Conservation (phyloP, 1,139 yeast genomes). For the Geotrichum armillariae region DNA sequence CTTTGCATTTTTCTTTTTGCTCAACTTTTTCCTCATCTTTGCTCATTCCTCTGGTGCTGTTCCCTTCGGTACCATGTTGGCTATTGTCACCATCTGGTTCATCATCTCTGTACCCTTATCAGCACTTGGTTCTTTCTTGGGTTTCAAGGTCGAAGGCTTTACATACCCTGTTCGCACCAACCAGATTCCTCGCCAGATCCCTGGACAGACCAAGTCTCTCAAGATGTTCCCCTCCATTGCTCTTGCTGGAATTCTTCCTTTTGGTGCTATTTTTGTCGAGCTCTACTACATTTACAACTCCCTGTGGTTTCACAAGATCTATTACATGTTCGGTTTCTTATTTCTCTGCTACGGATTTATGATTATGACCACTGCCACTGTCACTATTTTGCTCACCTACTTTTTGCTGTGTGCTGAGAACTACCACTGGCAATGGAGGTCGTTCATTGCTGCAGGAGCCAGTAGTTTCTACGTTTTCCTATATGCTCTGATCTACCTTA, state of each 20-base stretch:
- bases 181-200: conserved; percentile 95
- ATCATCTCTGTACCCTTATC: conserved; percentile 82
- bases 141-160: conserved; percentile 62
- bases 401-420: conserved; percentile 87
- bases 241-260: conserved; percentile 89
- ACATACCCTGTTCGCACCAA: conserved; percentile 76
- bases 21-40: conserved; percentile 79
- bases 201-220: conserved; percentile 84
- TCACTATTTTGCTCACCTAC: conserved; percentile 78
- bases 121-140: conserved; percentile 73
- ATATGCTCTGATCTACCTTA: conserved; percentile 64
- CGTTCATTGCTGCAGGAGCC: conserved; percentile 86
- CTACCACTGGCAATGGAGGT: conserved; percentile 97
- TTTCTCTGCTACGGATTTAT: conserved; percentile 83
- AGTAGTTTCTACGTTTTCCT: conserved; percentile 81
- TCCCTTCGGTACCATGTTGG: conserved; percentile 86
- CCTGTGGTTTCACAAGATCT: conserved; percentile 90
- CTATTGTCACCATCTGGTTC: conserved; percentile 82
- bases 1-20: conserved; percentile 59
- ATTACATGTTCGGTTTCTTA: conserved; percentile 96
- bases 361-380: conserved; percentile 78
- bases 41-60: conserved; percentile 92
- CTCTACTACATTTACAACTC: conserved; percentile 86
- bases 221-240: conserved; percentile 65
- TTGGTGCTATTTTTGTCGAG: conserved; percentile 92